Conservation (phyloP, 1,284 basidiomycete species). For the Xerocomus amazonicus region DNA sequence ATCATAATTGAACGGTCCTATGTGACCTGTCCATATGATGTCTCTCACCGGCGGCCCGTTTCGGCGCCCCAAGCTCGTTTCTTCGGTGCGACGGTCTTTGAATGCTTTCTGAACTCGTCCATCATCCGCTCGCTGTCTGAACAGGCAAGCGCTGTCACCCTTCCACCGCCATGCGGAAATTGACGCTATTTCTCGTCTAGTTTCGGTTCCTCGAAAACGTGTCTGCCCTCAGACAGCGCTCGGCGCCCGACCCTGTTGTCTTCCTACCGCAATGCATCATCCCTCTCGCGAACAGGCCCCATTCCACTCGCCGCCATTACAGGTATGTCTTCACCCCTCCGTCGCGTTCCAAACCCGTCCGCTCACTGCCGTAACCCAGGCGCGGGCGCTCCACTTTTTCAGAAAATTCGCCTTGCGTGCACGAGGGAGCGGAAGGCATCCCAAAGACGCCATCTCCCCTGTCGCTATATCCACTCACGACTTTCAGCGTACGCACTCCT, state of each 20-base stretch:
- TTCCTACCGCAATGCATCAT: slow-evolving; percentile 26
- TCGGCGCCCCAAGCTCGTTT: slow-evolving; percentile 10
- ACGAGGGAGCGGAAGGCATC: slow-evolving; percentile 16
- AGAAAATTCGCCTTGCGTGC: slow-evolving; percentile 37
- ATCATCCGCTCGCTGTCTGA: neutral
- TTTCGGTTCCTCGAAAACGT: slow-evolving; percentile 31
- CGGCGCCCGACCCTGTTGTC: slow-evolving; percentile 5
- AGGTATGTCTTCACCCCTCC: slow-evolving; percentile 26
- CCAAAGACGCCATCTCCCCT: slow-evolving; percentile 22
- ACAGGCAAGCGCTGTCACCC: neutral
- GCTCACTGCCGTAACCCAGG: slow-evolving; percentile 22
- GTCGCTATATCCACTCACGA: slow-evolving; percentile 16
- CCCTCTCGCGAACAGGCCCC: slow-evolving; percentile 24
- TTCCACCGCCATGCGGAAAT: slow-evolving; percentile 8
- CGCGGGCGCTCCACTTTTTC: slow-evolving; percentile 38
- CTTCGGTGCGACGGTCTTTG: slow-evolving; percentile 7
- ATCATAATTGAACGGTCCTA: too few species aligned
- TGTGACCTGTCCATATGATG: neutral
- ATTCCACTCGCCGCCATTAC: slow-evolving; percentile 25
- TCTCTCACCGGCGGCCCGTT: neutral
- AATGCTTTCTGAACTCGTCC: neutral
- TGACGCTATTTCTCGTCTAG: slow-evolving; percentile 12
- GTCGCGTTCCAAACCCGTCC: slow-evolving; percentile 17
- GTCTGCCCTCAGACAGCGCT: slow-evolving; percentile 22
- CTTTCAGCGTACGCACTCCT: slow-evolving; percentile 30